These are phyloP conservation scores for Oryza punctata DNA, from an alignment of 176 grass and related monocot species.

Conservation along the genomic window DNA sequence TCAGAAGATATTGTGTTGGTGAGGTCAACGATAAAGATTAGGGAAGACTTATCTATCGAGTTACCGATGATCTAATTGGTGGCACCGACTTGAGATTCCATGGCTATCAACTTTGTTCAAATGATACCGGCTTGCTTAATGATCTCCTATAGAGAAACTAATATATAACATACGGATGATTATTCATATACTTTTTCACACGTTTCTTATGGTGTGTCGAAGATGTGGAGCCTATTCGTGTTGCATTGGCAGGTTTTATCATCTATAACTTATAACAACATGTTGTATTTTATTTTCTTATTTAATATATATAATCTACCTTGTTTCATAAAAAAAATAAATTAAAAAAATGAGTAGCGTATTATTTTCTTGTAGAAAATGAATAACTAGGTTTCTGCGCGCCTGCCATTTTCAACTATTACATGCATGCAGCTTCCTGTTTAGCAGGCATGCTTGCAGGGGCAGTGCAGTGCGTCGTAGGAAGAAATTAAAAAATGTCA, in stretches of 20 bases:
- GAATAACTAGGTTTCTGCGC: not conserved
- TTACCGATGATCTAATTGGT: no score
- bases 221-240: no score
- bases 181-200: no score
- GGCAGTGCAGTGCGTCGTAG: not conserved
- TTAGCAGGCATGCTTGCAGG: not conserved
- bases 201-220: no score
- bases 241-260: not conserved
- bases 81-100: no score
- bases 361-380: not conserved
- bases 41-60: no score
- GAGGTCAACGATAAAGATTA: not conserved
- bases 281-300: not conserved
- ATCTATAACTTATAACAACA: no score
- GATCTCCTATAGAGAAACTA: no score
- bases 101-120: no score
- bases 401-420: not conserved
- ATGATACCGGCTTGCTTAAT: no score
- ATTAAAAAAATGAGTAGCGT: not conserved
- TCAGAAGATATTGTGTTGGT: not conserved
- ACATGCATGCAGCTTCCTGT: not conserved
- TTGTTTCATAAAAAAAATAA: not conserved
- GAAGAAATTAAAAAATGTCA: slow-evolving; percentile 23
- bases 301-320: not conserved
- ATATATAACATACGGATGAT: no score